Evolutionary conservation across 768 basidiomycete species (phyloP), one percentile per base, ranked within the genome.

Genomic region (Suillus lakei): DNA sequence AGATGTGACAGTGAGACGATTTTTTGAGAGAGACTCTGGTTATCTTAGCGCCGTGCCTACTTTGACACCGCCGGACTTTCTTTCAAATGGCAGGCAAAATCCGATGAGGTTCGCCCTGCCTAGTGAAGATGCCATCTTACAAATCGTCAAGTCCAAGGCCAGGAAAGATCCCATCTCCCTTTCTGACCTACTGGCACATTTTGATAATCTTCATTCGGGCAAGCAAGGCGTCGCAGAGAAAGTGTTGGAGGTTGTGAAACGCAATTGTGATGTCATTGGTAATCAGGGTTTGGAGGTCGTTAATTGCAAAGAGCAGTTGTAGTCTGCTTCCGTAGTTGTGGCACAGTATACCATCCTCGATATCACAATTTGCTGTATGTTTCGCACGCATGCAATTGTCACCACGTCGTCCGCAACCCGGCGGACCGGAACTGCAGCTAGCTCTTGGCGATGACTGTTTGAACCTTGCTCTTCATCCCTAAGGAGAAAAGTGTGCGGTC

Each of bases 161-260:
- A 64, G 62, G 61, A 77, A 67, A 89, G 95, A 62, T 78, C 84
- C 71, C 59, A 69, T 69, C 26, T 38, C 69, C 7, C 68, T 77
- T 44, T 59, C 73, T 9, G 55, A 43, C 34, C 38, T 77, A 23
- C 71, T 77, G 38, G 67, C 62, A 18, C 56, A 68, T 12, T 64
- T 78, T 74, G 69, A 70, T 34, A 23, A 21, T 21, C 26, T 78
- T 44, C 28, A 67, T 39, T 68, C 69, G 50, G 75, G 77, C 30
- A 85, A 85, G 73, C 80, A 73, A 54, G 93, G 92, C 32, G 86
- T 93, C 3, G 81, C 77, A 70, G 89, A 89, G 71, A 98, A 96
- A 79, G 81, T 97, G 26, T 68, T 85, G 41, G 95, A 96, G 68
- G 87, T 98, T 55, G 84, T 92, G 15, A 72, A 80, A 63, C 88